Evolutionary conservation across 1,284 basidiomycete genomes (phyloP), one percentile per base, ranked within the genome.

Genomic region (Mycena citricolor): DNA sequence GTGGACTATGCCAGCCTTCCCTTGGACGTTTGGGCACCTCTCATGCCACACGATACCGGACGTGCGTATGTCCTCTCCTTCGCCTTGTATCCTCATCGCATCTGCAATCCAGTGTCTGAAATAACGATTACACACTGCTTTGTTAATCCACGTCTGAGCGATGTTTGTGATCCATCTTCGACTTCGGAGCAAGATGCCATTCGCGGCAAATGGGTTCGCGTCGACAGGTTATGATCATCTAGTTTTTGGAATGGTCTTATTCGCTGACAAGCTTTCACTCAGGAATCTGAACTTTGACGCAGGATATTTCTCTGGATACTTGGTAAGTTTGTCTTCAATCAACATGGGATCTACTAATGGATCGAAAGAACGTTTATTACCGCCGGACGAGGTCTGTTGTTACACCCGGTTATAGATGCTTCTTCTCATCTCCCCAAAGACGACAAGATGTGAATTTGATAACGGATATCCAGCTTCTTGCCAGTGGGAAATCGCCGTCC

Each of bases 181-280:
- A 89, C 81, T 0, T 71, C 74, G 8, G 86, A 87, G 52, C 65
- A 83, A 25, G 90, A 94, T 60, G 83, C 84, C 4, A 74, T 81
- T 40, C 84, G 83, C 54, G 92, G 92, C 0, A 88, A 85, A 58
- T 95, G 93, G 93, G 90, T 95, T 1, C 79, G 51, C 7, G 47
- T 52, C 19, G 47, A 52, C 30, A 44, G 49, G 49, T 51, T n/a
- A 30, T 30, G 34, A 26, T 23, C 20, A 4, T 8, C 14, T 10
- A 32, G 8, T 32, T 16, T 24, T 19, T 8, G 5, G 14, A 14
- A 26, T 30, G 8, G 10, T n/a, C 25, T 14, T 8, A 24, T 35
- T 37, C 31, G 32, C 30, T 8, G n/a, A 5, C 17, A 10, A 13
- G 14, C 29, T 8, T 14, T 8, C 13, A 21, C 29, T n/a, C n/a